Base-by-base conservation (phyloP, 495 filamentous ascomycete genomes). In the Penicillium taxi region DNA sequence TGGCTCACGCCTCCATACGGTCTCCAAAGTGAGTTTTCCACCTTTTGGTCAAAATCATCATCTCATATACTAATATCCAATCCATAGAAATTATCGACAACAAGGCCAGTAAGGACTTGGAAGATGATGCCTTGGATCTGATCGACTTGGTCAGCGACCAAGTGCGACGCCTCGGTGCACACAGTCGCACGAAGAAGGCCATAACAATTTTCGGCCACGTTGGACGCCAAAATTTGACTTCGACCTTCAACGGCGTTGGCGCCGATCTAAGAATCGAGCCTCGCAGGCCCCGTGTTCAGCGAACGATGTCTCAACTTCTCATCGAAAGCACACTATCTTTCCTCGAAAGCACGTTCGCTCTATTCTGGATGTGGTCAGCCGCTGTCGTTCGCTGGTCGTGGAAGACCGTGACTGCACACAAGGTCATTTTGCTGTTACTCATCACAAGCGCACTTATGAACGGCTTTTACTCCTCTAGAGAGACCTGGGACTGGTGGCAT, bases 131-230 rank as follows among this genome's bases (percentile, higher is more conserved):
- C 1, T 70, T 85, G 38, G 87, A 94, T 59, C 72, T 98, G 2
- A 73, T 79, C 7, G 87, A 94, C 57, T 69, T 96, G 7, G 80
- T 88, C 18, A 80, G 80, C 13, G 88, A 95, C 43, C 87, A 96
- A 54, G 86, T 94, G 28, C 75, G 81, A 23, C 81, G 78, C 49
- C 75, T 96, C 0, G 88, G 50, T 22, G 70, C 78, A 27, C 78
- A 90, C 54, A 83, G 80, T 53, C 78, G 84, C 36, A 95, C 88
- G 27, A 90, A 88, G 63, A 85, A 90, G 44, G 89, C 89, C 26
- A 82, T 94, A 35, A 76, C 82, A 36, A 85, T 95, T 14, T 98
- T 95, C 56, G 91, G 91, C 32, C 73, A 81, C 36, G 70, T 98
- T 29, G 89, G 89, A 21, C 73, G 81, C 37, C 81, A 86, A 53